These are phyloP conservation scores for Entomortierella lignicola DNA, from an alignment of 192 early-diverging fungal species.

Conservation along the genomic window DNA sequence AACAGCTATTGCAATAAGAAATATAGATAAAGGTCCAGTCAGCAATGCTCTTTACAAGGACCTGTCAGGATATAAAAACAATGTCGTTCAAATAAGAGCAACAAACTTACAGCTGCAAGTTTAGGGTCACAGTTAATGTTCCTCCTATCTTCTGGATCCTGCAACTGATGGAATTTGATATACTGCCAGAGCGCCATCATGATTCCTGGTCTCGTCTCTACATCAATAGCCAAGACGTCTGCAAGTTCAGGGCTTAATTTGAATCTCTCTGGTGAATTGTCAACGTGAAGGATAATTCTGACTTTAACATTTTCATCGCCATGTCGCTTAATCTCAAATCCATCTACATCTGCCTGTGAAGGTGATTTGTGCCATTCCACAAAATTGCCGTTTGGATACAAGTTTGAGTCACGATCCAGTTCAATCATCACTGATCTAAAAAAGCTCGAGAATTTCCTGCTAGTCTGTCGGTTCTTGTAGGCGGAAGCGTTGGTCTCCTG, in stretches of 20 bases:
- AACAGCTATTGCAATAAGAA: constrained; percentile 67
- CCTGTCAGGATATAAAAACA: too few relatives aligned
- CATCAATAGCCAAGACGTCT: constrained; percentile 80
- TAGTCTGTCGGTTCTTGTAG: constrained; percentile 69
- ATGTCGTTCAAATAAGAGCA: background rate
- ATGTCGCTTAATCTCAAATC: constrained; percentile 93
- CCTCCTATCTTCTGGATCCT: constrained; percentile 90
- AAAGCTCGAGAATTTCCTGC: constrained; percentile 89
- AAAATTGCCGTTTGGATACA: constrained; percentile 84
- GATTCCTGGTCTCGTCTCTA: constrained; percentile 77
- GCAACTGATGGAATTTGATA: constrained; percentile 92
- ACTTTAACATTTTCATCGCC: constrained; percentile 87
- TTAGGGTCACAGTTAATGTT: constrained; percentile 86
- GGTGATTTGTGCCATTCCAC: constrained; percentile 77
- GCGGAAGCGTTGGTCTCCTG: constrained; percentile 55
- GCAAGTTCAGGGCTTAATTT: constrained; percentile 81
- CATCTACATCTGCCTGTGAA: constrained; percentile 72
- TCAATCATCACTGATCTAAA: constrained; percentile 87
- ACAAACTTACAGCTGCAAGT: constrained; percentile 69
- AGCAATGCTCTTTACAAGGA: too few relatives aligned
- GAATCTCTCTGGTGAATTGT: constrained; percentile 83
- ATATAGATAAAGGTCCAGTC: background rate
- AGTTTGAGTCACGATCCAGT: constrained; percentile 79
- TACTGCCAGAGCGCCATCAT: constrained; percentile 96
- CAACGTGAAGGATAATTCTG: constrained; percentile 84